These are phyloP conservation scores for Asclepias syriaca DNA, from an alignment of 257 asterid genomes.

Conservation along the genomic window DNA sequence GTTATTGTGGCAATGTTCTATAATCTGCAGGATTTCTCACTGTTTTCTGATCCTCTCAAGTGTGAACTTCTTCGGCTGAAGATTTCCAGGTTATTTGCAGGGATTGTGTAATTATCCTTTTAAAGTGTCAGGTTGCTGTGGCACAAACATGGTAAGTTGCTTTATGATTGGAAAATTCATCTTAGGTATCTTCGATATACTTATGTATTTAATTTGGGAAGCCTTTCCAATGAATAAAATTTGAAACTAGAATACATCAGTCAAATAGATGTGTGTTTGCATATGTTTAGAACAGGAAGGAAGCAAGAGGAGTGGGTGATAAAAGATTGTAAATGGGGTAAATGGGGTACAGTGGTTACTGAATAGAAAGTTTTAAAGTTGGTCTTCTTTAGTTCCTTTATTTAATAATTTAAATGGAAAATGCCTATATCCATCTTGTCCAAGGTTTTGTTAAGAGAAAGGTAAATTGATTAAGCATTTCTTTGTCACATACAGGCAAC, in stretches of 20 bases:
- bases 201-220: background rate
- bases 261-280: background rate
- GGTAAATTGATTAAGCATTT: background rate
- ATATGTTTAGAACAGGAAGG: background rate
- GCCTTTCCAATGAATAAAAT: background rate
- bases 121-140: background rate
- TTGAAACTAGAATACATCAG: background rate
- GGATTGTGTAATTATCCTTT: background rate
- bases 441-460: background rate
- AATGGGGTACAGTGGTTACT: background rate
- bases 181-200: background rate
- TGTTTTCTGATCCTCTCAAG: background rate
- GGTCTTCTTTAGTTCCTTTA: background rate
- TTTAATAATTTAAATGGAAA: background rate
- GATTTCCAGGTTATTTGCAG: background rate
- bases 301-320: background rate
- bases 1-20: background rate
- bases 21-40: background rate
- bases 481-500: conserved; percentile 49
- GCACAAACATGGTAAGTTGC: background rate
- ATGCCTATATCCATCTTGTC: background rate
- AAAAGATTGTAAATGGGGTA: background rate
- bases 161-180: background rate
- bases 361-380: background rate
- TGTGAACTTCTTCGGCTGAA: background rate